Conservation (phyloP, 2,329 filamentous ascomycete species). For the Cladosporium sp. region DNA sequence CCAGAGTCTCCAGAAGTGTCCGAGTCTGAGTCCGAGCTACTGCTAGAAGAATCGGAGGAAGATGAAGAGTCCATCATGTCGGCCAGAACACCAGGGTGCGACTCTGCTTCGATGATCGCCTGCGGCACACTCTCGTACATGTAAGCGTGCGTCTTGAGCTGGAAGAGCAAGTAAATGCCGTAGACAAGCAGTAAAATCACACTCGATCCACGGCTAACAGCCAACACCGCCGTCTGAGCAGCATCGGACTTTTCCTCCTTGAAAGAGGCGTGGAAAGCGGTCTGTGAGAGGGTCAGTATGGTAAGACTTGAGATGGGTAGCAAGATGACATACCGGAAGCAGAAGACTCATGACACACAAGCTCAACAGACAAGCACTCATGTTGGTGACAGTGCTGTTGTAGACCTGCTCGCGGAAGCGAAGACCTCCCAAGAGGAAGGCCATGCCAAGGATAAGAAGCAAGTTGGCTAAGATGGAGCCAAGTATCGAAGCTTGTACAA, state of each 20-base stretch:
- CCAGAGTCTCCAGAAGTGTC: conserved; percentile 60
- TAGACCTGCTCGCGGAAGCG: conserved; percentile 91
- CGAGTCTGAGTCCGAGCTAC: conserved; percentile 58
- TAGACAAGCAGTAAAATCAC: conserved; percentile 83
- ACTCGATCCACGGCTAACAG: conserved; percentile 87
- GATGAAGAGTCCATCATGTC: conserved; percentile 75
- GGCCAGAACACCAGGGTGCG: conserved; percentile 78
- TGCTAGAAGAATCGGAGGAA: conserved; percentile 54
- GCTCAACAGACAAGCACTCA: conserved; percentile 91
- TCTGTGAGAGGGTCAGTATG: conserved; percentile 48
- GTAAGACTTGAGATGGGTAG: background rate
- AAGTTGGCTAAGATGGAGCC: conserved; percentile 89
- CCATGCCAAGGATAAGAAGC: conserved; percentile 87
- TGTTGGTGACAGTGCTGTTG: conserved; percentile 92
- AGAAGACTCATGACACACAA: conserved; percentile 87
- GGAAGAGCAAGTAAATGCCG: conserved; percentile 79
- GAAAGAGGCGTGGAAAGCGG: conserved; percentile 90
- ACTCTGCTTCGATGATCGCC: conserved; percentile 88
- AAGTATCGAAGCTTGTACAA: conserved; percentile 86
- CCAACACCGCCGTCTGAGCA: conserved; percentile 71
- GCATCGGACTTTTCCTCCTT: conserved; percentile 39
- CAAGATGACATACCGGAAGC: conserved; percentile 61
- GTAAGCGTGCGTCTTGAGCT: conserved; percentile 88
- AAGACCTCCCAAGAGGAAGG: conserved; percentile 81
- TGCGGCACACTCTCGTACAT: conserved; percentile 92